phyloP scores from a whole-genome alignment of 805 yeast genomes.

The Hanseniaspora lachancei region DNA sequence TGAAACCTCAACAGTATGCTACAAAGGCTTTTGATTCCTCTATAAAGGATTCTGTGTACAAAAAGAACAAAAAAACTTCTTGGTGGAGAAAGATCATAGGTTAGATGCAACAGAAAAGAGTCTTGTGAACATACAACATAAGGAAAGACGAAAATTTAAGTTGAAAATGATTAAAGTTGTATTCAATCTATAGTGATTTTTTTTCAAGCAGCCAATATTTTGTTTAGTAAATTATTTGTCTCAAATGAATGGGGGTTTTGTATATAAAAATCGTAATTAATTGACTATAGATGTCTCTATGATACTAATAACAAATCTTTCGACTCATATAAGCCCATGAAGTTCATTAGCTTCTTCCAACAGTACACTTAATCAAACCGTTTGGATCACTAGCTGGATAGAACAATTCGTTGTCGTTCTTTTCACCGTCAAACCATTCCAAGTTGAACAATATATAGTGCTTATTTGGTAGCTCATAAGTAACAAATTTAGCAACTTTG shows the following conservation, averaged over 20 bases:
- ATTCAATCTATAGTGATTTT: no score
- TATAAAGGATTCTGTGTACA: constrained; percentile 26
- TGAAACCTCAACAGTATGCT: constrained; percentile 35
- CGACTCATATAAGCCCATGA: no score
- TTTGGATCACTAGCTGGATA: constrained; percentile 89
- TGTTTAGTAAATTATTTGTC: no score
- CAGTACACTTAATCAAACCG: constrained; percentile 80
- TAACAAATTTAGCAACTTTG: constrained; percentile 47
- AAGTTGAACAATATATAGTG: constrained; percentile 76
- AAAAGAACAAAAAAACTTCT: constrained; percentile 27
- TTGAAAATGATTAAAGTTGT: no score
- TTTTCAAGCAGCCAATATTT: no score
- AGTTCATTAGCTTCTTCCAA: constrained; percentile 49
- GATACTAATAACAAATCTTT: no score
- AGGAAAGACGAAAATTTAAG: no score
- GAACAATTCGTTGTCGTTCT: constrained; percentile 68
- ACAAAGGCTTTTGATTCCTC: constrained; percentile 32
- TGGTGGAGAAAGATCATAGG: constrained; percentile 26
- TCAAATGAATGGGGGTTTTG: no score
- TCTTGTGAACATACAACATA: no score
- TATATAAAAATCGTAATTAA: no score
- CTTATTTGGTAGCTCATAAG: constrained; percentile 77
- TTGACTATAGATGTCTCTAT: no score
- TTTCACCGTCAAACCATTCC: constrained; percentile 67
- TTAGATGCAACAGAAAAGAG: constrained; percentile 14